These are phyloP conservation scores for Eimeria sp. DNA, from an alignment of 169 alveolate species.

Conservation along the genomic window DNA sequence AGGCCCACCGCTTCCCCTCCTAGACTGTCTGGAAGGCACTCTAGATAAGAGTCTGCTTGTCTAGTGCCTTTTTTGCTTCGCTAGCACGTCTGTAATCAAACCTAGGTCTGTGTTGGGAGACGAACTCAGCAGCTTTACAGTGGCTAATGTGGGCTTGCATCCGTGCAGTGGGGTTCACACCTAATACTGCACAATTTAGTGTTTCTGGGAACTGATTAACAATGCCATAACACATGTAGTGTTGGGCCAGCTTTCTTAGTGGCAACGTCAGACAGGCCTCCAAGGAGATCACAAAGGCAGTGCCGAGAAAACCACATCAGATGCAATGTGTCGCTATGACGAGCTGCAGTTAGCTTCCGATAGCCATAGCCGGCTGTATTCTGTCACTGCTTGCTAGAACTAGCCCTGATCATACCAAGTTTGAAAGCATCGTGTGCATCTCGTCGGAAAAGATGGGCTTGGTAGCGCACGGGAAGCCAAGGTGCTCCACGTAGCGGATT, in stretches of 20 bases:
- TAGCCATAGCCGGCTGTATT: neutral
- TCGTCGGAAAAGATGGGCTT: neutral
- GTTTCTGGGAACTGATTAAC: neutral
- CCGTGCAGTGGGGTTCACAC: neutral
- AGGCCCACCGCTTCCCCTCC: constrained; percentile 64
- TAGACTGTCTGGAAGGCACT: neutral
- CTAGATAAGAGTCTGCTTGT: neutral
- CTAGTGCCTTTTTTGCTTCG: neutral
- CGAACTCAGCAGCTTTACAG: neutral
- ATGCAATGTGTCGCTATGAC: neutral
- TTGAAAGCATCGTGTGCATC: neutral
- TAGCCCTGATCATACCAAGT: neutral
- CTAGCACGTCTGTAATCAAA: neutral
- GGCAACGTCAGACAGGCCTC: no score
- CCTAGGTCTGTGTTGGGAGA: neutral
- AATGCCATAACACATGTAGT: neutral
- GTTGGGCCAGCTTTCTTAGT: neutral
- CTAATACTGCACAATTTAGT: neutral
- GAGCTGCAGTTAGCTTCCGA: neutral
- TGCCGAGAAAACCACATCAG: neutral
- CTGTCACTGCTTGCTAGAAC: neutral
- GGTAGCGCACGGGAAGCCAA: neutral
- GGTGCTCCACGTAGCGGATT: neutral
- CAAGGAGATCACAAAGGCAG: no score
- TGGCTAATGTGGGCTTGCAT: neutral